These are phyloP conservation scores for Sporothrix schenckii DNA, from an alignment of 2,329 filamentous ascomycete genomes.

Conservation along the genomic window DNA sequence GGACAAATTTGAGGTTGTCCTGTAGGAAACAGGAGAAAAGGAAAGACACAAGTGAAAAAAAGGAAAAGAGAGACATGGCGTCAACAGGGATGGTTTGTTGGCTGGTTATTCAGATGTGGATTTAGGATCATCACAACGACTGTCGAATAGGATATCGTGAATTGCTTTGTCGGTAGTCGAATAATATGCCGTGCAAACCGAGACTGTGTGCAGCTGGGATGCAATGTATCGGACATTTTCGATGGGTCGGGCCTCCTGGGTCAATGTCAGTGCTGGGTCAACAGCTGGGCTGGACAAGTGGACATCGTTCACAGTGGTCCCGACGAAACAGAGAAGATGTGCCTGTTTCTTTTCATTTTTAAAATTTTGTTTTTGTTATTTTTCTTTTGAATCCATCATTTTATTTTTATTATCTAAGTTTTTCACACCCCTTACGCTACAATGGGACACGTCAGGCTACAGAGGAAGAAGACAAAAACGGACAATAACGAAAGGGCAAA, in stretches of 20 bases:
- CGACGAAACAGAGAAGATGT: neutral
- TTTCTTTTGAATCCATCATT: neutral
- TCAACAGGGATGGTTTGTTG: conserved; percentile 5
- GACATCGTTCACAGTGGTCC: neutral
- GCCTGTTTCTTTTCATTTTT: neutral
- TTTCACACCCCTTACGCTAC: neutral
- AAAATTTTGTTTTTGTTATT: neutral
- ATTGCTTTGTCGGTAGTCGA: neutral
- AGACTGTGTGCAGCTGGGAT: neutral
- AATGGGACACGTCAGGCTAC: too few relatives aligned
- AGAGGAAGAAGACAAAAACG: too few relatives aligned
- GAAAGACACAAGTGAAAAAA: too few relatives aligned
- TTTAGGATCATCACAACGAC: conserved; percentile 2
- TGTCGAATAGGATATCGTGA: neutral
- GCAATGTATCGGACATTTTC: neutral
- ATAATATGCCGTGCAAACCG: neutral
- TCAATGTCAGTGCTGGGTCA: neutral
- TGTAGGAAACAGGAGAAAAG: too few relatives aligned
- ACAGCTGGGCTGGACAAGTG: neutral
- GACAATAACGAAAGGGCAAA: too few relatives aligned
- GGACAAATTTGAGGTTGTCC: too few relatives aligned
- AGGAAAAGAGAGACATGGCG: conserved; percentile 14
- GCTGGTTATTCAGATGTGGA: conserved; percentile 1
- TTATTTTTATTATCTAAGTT: neutral
- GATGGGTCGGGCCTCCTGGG: neutral